These are phyloP conservation scores for Corrigiola litoralis DNA, from an alignment of 179 eudicot genomes.

Conservation along the genomic window DNA sequence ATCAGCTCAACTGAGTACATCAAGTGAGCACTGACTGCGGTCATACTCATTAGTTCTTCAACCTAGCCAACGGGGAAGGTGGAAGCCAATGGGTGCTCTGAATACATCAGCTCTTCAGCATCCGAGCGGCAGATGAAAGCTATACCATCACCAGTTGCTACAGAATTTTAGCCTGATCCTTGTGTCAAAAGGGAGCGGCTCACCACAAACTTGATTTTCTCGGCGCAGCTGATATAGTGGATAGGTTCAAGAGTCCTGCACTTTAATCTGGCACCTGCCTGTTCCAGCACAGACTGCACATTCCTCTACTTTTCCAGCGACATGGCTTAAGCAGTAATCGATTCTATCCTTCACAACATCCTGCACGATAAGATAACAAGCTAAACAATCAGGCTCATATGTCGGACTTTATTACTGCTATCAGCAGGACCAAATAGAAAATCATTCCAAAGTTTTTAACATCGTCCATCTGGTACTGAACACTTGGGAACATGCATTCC, in stretches of 20 bases:
- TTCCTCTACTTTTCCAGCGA: constrained; percentile 66
- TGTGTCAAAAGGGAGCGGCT: too few species aligned
- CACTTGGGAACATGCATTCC: background rate
- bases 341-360: constrained; percentile 89
- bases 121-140: too few species aligned
- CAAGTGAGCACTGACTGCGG: too few species aligned
- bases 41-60: too few species aligned
- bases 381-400: background rate
- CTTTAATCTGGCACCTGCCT: constrained; percentile 58
- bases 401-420: background rate
- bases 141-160: too few species aligned
- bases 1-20: too few species aligned
- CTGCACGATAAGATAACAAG: constrained; percentile 28
- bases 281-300: constrained; percentile 82
- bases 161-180: background rate
- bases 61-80: too few species aligned
- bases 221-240: too few species aligned
- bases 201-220: too few species aligned
- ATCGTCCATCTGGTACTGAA: background rate
- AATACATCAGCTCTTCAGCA: too few species aligned
- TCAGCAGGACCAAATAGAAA: background rate
- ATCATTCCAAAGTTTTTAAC: too few species aligned
- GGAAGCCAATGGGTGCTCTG: too few species aligned
- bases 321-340: constrained; percentile 75
- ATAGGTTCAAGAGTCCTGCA: constrained; percentile 18